Percentiles rank a stretch among this genome's conserved stretches.
phyloP scores from a whole-genome alignment of 2,329 filamentous ascomycete species.

The Leptographium galeiforme region DNA sequence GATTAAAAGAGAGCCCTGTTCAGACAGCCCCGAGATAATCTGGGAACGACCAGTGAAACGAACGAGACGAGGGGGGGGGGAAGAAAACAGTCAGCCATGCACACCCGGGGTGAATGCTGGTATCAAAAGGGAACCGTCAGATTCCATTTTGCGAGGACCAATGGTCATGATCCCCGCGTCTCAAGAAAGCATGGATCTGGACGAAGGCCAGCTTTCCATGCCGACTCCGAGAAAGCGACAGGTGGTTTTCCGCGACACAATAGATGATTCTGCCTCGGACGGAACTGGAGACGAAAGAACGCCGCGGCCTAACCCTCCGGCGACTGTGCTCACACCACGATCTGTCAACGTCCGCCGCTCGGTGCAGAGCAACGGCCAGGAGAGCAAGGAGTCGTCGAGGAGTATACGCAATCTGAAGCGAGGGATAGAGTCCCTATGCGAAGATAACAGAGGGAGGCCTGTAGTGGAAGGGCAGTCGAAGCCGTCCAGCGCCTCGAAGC shows the following conservation, averaged over 20 bases:
- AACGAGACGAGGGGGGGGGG: constrained; percentile 23
- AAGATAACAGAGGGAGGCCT: not conserved
- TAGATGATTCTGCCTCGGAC: not conserved
- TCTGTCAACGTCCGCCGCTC: constrained; percentile 6
- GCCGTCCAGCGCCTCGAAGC: not conserved
- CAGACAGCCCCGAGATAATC: constrained; percentile 36
- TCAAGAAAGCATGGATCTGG: constrained; percentile 48
- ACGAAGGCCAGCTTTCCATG: constrained; percentile 29
- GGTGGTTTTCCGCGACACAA: not conserved
- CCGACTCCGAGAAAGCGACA: constrained; percentile 28
- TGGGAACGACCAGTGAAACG: constrained; percentile 36
- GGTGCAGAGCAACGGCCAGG: not conserved
- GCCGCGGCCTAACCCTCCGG: not conserved
- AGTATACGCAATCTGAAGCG: constrained; percentile 2
- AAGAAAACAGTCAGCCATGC: not conserved
- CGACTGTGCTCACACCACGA: not conserved
- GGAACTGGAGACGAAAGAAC: not conserved
- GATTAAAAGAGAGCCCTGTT: constrained; percentile 40
- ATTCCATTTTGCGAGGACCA: not conserved
- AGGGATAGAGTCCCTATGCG: constrained; percentile 3
- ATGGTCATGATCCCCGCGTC: constrained; percentile 11
- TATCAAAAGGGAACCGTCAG: constrained; percentile 1
- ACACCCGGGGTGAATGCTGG: not conserved
- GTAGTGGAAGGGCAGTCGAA: not conserved
- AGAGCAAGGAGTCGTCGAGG: not conserved